Base-by-base conservation (phyloP, 441 rosid species). In the Gossypium davidsonii region DNA sequence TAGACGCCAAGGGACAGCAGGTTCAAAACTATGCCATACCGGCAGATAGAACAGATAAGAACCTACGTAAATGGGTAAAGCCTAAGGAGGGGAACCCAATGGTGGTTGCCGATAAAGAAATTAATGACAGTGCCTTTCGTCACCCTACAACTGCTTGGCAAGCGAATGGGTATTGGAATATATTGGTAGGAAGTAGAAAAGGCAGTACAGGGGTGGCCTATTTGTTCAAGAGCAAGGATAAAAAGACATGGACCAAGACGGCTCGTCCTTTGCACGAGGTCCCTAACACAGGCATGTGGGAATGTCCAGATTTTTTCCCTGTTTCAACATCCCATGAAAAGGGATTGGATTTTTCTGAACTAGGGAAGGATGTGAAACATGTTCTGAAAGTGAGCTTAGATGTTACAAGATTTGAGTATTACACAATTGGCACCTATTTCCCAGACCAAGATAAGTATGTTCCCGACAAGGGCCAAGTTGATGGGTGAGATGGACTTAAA, bases 91-190 rank as follows among this genome's bases (percentile, higher is more conserved):
- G 89, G 78, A 95, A 95, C 76, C 99, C 98, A 0, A 0, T 91
- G 0, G 77, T 83, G 0, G 25, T 74, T 25, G 91, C 98, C 0
- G 91, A 76, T 9, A 2, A 34, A 0, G 65, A 73, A 2, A 78
- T 92, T 53, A 95, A 95, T 23, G 89, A 87, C 4, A 88, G 87
- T 11, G 88, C 90, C 1, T 95, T 92, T 66, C 90, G 98, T 25
- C 98, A 95, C 74, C 99, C 98, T 0, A 91, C 97, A 62, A 95
- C 97, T 0, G 96, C 96, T 3, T 95, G 98, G 98, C 76, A 59
- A 15, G 73, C 74, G 1, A 53, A 82, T 20, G 91, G 90, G 2
- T 76, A 84, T 6, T 95, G 95, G 98, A 82, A 83, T 66, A 82
- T 81, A 0, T 14, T 84, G 6, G 81, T 95, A 0, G 96, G 98